phyloP scores from a whole-genome alignment of 2,329 filamentous ascomycete species.

The Fusarium sacchari region DNA sequence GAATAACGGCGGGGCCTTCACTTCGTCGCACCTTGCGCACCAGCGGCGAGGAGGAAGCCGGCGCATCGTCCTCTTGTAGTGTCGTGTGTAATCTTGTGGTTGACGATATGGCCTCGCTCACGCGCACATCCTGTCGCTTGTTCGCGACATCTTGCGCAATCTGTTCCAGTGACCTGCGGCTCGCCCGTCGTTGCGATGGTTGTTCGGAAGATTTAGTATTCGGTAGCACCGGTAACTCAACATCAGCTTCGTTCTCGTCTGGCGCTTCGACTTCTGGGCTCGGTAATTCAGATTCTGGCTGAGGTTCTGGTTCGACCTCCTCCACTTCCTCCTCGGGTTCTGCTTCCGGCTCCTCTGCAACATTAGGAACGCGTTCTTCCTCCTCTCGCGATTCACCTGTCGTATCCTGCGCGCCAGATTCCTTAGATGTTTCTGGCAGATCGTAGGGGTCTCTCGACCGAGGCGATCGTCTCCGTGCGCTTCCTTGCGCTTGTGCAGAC shows the following conservation, averaged over 20 bases:
- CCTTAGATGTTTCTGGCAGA: constrained; percentile 46
- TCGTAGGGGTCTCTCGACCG: constrained; percentile 43
- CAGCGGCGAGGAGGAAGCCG: constrained; percentile 55
- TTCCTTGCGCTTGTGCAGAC: constrained; percentile 12
- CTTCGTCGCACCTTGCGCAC: constrained; percentile 54
- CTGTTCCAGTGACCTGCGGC: constrained; percentile 34
- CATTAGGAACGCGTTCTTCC: not conserved
- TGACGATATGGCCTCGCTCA: constrained; percentile 51
- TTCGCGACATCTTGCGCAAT: constrained; percentile 61
- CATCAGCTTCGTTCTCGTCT: constrained; percentile 14
- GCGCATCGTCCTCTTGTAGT: constrained; percentile 46
- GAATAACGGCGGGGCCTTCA: constrained; percentile 45
- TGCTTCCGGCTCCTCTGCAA: not conserved
- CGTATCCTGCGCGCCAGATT: constrained; percentile 34
- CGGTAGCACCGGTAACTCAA: constrained; percentile 40
- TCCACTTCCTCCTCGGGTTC: not conserved
- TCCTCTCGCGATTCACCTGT: not conserved
- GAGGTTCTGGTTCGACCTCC: not conserved
- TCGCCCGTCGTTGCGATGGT: constrained; percentile 20
- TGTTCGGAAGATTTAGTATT: constrained; percentile 5
- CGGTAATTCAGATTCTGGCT: constrained; percentile 9
- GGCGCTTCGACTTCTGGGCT: constrained; percentile 13
- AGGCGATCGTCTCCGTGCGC: constrained; percentile 30
- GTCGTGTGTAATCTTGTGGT: constrained; percentile 57
- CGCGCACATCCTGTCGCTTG: constrained; percentile 54